A percentile compares a stretch with the other conserved stretches of the same genome.
phyloP scores from a whole-genome alignment of 805 yeast genomes.

The Saturnispora quitensis region DNA sequence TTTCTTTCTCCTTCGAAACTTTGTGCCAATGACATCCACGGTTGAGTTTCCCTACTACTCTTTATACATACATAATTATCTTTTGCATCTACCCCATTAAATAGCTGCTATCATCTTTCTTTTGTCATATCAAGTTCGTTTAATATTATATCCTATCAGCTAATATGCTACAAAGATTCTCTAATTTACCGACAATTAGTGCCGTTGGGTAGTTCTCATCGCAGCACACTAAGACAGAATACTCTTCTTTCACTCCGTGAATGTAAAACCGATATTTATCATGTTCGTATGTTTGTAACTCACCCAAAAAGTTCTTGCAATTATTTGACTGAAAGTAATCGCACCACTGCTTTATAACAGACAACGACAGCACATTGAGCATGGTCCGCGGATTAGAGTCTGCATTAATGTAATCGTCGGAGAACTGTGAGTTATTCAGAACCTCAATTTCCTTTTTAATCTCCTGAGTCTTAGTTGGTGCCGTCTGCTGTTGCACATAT shows the following conservation, averaged over 20 bases:
- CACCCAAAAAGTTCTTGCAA: neutral
- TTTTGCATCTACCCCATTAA: neutral
- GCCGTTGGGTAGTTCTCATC: constrained; percentile 23
- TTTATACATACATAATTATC: neutral
- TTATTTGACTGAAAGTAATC: constrained; percentile 6
- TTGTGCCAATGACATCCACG: neutral
- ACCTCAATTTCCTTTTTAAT: constrained; percentile 11
- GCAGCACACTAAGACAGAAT: constrained; percentile 23
- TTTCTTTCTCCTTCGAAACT: neutral
- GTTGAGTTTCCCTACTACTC: neutral
- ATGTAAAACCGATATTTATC: constrained; percentile 18
- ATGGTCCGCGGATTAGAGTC: constrained; percentile 25
- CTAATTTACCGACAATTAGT: constrained; percentile 22
- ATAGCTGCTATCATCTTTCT: neutral
- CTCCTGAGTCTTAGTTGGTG: neutral
- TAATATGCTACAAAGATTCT: constrained; percentile 8
- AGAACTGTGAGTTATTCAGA: constrained; percentile 12
- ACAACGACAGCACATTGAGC: constrained; percentile 23
- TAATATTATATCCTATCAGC: neutral
- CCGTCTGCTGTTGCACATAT: neutral
- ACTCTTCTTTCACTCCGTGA: constrained; percentile 17
- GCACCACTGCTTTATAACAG: constrained; percentile 23
- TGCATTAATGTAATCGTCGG: constrained; percentile 23
- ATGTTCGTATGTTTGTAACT: constrained; percentile 18
- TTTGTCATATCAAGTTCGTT: neutral